Evolutionary conservation across 768 basidiomycete genomes (phyloP), one percentile per base, ranked within the genome.

Genomic region (Rickenella mellea): DNA sequence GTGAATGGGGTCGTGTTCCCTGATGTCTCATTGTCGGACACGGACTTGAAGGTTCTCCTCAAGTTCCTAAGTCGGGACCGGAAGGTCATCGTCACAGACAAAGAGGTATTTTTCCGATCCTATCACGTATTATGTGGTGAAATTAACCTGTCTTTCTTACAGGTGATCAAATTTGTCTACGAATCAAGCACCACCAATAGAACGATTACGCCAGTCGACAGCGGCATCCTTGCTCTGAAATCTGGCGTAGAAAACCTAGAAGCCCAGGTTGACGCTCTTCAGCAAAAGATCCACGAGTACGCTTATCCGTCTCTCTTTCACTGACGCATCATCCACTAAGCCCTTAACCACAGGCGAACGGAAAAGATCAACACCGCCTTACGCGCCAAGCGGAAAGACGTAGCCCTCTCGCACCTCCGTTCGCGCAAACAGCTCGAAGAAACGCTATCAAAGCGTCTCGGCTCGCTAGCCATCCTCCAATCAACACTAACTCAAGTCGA

Each of bases 101-200:
- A 74, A 46, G 78, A 81, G 49, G 90, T 90, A 43, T 36, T n/a
- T 15, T 40, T 12, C 22, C 41, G 4, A 7, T 11, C 14, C 39
- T 40, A 2, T 8, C 22, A 10, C 15, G 3, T 42, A 6, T 8
- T 15, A 9, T 39, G 11, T 8, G 14, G 20, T 25, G 19, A 8
- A 5, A 25, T 27, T 50, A 14, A 19, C 4, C 27, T 30, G 27
- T 45, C 26, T 38, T 24, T 35, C 32, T 20, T 30, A 19, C 22
- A 92, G 88, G 67, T 83, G n/a, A 76, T 94, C 55, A 94, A 96
- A 59, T 85, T 96, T 49, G 53, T 83, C 1, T 66, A 70, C 15
- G 50, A 60, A 6, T 59, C 59, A 65, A 0, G 65, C 24, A 9
- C 33, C 33, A 36, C 24, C 33, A 43, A 15, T n/a, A n/a, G 29